A percentile compares a stretch with the other conserved stretches of the same genome.
Conservation (phyloP, 75 land plant species). For the Selaginella tamariscina region DNA sequence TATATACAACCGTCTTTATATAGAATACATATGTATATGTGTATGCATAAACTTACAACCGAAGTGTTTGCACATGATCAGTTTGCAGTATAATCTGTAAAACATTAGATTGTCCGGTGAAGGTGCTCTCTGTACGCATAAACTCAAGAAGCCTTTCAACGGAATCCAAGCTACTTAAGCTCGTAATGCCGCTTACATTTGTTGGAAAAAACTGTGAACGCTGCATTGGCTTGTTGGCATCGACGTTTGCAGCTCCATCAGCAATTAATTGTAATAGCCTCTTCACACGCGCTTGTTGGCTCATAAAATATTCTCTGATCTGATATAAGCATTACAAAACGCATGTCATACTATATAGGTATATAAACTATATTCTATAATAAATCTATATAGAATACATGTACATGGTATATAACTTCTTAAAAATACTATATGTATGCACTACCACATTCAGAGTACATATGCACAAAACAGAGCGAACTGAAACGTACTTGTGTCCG, state of each 20-base stretch:
- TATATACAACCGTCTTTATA: background rate
- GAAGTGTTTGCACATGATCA: constrained; percentile 39
- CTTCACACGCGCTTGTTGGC: constrained; percentile 63
- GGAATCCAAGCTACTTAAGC: constrained; percentile 16
- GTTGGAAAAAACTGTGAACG: constrained; percentile 7
- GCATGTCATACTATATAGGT: too few species aligned
- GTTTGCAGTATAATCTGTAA: constrained; percentile 61
- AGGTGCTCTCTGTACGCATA: constrained; percentile 63
- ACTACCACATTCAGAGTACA: too few species aligned
- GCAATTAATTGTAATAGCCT: constrained; percentile 40
- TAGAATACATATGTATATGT: constrained; percentile 1
- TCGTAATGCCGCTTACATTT: background rate
- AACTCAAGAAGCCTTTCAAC: constrained; percentile 39
- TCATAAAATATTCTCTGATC: constrained; percentile 74
- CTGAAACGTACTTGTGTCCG: constrained; percentile 62
- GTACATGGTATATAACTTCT: too few species aligned
- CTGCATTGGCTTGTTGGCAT: constrained; percentile 10
- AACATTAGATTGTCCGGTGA: constrained; percentile 70
- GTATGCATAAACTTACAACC: constrained; percentile 37
- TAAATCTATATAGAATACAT: background rate
- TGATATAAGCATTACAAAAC: too few species aligned
- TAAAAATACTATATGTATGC: too few species aligned
- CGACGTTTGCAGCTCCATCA: constrained; percentile 36
- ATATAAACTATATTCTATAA: background rate
- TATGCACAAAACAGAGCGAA: too few species aligned